A percentile compares a stretch with the other conserved stretches of the same genome.
Evolutionary conservation across 306 rosid species (phyloP).

Genomic region (Trifolium fragiferum): DNA sequence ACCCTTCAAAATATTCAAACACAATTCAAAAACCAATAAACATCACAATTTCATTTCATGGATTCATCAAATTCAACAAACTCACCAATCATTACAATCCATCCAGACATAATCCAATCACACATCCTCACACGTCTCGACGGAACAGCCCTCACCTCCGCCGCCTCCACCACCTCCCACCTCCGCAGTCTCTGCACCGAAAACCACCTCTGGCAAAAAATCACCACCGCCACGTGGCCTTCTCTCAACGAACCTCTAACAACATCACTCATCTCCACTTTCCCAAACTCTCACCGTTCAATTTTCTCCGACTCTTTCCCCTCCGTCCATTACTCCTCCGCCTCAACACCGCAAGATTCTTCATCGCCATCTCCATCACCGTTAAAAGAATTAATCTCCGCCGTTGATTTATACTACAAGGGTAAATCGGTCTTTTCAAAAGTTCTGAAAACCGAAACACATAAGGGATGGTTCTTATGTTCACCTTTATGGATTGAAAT

Average conservation of each 20-base stretch:
- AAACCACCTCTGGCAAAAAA: conserved; percentile 64
- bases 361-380: neutral
- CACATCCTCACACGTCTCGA: conserved; percentile 83
- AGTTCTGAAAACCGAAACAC: conserved; percentile 49
- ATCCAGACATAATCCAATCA: conserved; percentile 61
- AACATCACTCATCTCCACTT: conserved; percentile 47
- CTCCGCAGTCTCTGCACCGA: conserved; percentile 62
- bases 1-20: neutral
- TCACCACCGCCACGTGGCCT: conserved; percentile 72
- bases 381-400: conserved; percentile 57
- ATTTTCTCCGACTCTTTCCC: conserved; percentile 83
- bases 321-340: conserved; percentile 48
- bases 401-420: conserved; percentile 69
- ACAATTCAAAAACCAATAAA: neutral
- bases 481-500: conserved; percentile 75
- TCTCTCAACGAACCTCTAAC: conserved; percentile 52
- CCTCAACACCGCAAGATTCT: neutral
- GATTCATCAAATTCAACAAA: neutral
- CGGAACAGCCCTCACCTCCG: conserved; percentile 66
- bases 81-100: conserved; percentile 53
- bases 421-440: conserved; percentile 61
- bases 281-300: conserved; percentile 66
- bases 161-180: conserved; percentile 54
- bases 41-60: neutral
- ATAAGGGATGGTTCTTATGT: conserved; percentile 60